Evolutionary conservation across 352 stramenopile genomes (phyloP), one percentile per base, ranked within the genome.

Genomic region (Phytophthora kernoviae): DNA sequence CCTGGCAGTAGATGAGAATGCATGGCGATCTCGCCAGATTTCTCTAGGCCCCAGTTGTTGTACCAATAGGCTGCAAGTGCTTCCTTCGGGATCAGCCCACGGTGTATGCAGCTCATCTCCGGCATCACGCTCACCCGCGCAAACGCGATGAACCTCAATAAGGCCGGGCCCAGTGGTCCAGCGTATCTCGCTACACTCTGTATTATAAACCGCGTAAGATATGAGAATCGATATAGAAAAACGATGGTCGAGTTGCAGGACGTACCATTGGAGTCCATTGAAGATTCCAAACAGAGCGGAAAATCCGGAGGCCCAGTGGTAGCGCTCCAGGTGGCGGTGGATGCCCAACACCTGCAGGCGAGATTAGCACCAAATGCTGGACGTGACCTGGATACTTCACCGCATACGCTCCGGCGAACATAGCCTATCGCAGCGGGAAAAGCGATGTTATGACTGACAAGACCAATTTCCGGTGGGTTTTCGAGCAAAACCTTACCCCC

Each of bases 41-140:
- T 73, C 24, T 87, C 79, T 15, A 88, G 54, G 0, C 76, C 80
- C 82, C 82, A 92, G 50, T 90, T 92, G 65, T 92, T 81, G 72
- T 89, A 90, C 76, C 76, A 88, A 60, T 90, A 90, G 21, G 77
- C 55, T 1, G 72, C 76, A 6, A 90, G 36, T 3, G 41, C 43
- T 1, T 83, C 67, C 12, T 75, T 21, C 1, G 76, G 73, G 12
- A 90, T 72, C 4, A 68, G 42, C 0, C 80, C 77, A 30, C 63
- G 58, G 20, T 74, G 79, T 58, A 90, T 82, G 14, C 58, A 73
- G 50, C 77, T 92, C n/a, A 73, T 79, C 30, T 84, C 62, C 12
- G 82, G 79, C 75, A 90, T 88, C 11, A 82, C 53, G 5, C 62
- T 71, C 9, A 87, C 72, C 1, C 82, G 79, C 14, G 65, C 51